Base-by-base conservation (phyloP, 2,329 filamentous ascomycete genomes). In the Escovopsis sp. region DNA sequence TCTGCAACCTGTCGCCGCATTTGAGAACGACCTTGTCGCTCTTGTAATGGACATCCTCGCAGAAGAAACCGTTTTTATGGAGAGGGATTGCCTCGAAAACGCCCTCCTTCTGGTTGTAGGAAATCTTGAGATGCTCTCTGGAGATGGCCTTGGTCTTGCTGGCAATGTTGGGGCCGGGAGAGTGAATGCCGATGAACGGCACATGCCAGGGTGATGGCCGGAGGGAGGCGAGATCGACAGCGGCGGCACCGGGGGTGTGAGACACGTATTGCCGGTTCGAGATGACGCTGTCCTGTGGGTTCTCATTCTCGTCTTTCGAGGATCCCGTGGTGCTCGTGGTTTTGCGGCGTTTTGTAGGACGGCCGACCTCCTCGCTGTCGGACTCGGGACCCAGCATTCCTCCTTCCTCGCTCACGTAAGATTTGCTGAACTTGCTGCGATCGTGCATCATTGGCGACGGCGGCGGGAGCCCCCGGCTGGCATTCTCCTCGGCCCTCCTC, bases 181-280 rank as follows among this genome's bases (percentile, higher is more conserved):
- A 83, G 57, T 87, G 83, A 37, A 88, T 84, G 32, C 76, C 75
- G 39, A 87, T 70, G 45, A 84, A 71, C 3, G 80, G 77, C 43
- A 77, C 73, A 44, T 77, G 70, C 46, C 72, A 61, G 0, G 76
- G 74, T 23, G 76, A 75, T 1, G 79, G 77, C 5, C 75, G 69
- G 38, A 82, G 64, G 18, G 68, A 69, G 9, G 68, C 68, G 34
- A 80, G 62, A 53, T 82, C 75, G 35, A 79, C 72, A 32, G 70
- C 69, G 12, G 69, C 72, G 11, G 73, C 72, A 26, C 72, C 73
- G 8, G 72, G 72, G 0, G 72, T 76, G 47, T 79, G 73, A 12
- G 72, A 71, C 26, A 77, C 65, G 51, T 78, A 76, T 54, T 79
- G 73, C 32, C 73, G 63, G 51, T 77, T 72, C 36, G 73, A 70